phyloP scores from a whole-genome alignment of 2,329 filamentous ascomycete genomes.

The Colletotrichum theobromicola region DNA sequence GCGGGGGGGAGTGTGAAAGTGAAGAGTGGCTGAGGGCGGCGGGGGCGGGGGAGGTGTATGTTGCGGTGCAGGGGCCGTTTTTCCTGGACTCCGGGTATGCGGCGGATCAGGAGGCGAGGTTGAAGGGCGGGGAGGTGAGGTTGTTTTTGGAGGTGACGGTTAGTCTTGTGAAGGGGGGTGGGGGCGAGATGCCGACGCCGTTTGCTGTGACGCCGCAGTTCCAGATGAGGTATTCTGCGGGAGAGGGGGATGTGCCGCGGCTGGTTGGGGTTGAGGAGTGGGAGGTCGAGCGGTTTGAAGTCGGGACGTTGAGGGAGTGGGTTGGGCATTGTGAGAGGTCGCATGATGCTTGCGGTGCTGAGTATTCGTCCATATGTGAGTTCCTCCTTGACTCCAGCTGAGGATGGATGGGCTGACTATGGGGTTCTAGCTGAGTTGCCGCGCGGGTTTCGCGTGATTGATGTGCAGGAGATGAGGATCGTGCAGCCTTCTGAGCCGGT shows the following conservation, averaged over 20 bases:
- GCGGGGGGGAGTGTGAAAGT: background rate
- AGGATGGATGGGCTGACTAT: background rate
- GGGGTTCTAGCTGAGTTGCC: background rate
- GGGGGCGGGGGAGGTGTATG: background rate
- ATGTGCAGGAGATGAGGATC: conserved; percentile 40
- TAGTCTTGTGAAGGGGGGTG: background rate
- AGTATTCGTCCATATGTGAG: background rate
- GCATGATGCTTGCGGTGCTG: background rate
- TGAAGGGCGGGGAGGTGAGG: background rate
- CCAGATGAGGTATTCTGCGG: background rate
- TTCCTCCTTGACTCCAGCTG: background rate
- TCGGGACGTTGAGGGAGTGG: background rate
- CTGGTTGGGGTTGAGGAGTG: background rate
- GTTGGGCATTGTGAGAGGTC: background rate
- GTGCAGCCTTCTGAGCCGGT: conserved; percentile 39
- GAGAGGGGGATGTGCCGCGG: background rate
- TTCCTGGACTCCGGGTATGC: background rate
- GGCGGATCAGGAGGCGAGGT: background rate
- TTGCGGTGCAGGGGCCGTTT: background rate
- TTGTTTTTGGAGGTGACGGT: conserved; percentile 6
- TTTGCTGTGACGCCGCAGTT: conserved; percentile 1
- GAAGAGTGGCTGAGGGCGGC: background rate
- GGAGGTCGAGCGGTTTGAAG: background rate
- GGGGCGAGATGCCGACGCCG: background rate
- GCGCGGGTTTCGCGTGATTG: conserved; percentile 32